Base-by-base conservation (phyloP, 1,284 basidiomycete species). In the Gymnopus androsaceus region DNA sequence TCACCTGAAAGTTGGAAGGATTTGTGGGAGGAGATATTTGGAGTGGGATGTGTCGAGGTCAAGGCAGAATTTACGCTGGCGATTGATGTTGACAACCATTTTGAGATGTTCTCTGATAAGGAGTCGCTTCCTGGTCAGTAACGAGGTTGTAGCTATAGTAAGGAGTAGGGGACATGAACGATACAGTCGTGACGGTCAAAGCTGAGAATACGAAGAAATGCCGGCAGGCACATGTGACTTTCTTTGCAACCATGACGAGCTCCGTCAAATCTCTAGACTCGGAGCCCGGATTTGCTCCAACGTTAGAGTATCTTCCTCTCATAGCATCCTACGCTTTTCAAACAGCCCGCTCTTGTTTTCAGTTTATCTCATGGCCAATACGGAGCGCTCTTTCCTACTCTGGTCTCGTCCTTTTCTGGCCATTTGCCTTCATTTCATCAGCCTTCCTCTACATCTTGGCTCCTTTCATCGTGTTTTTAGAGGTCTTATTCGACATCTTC, bases 361-460 rank as follows among this genome's bases (percentile, higher is more conserved):
- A 55, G 36, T 55, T 66, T 55, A 57, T 60, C 54, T 14, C 41
- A 28, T 54, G 48, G 54, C 17, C 45, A 8, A 36, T 46, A 65
- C 65, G 21, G 42, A 64, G 54, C 34, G 68, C 42, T 61, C 64
- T 36, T 70, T 73, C 1, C 40, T 50, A 50, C 25, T 36, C 48
- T 5, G 38, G 21, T 15, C 6, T 23, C 4, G 14, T 50, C n/a
- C 9, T 79, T 51, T 64, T 70, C 55, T 34, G 27, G 21, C 55
- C 55, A 23, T 56, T 69, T 7, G 58, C 76, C 61, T 60, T 65
- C 50, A 66, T 69, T 61, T 61, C 74, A 61, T 71, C 71, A 5
- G 66, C 78, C 5, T 28, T 79, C 2, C 59, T 74, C 14, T 83
- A 81, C 61, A 38, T 83, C 36, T 63, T 87, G 42, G 76, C 79